Conservation (phyloP, 1,284 basidiomycete genomes). For the Pascua sp. region DNA sequence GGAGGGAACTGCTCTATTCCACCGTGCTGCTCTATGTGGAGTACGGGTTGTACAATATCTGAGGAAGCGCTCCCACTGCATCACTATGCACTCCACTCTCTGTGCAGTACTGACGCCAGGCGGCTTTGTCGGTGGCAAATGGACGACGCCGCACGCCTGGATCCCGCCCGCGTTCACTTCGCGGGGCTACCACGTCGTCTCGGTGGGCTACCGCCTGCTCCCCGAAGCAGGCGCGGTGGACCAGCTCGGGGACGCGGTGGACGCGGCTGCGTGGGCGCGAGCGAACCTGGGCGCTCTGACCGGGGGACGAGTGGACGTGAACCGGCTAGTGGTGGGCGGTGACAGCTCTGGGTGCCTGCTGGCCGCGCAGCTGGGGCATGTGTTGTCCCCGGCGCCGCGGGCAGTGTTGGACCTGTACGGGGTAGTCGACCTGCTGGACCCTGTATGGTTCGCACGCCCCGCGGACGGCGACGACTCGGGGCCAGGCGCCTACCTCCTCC, state of each 20-base stretch:
- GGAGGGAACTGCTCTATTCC: too few relatives aligned
- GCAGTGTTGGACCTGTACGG: slow-evolving; percentile 15
- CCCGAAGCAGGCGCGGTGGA: slow-evolving; percentile 28
- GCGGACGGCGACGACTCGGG: slow-evolving; percentile 3
- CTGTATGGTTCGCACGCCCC: not conserved
- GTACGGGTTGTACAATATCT: too few relatives aligned
- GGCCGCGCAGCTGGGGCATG: not conserved
- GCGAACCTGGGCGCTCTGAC: slow-evolving; percentile 7
- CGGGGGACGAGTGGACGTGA: slow-evolving; percentile 12
- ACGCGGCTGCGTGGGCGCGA: slow-evolving; percentile 26
- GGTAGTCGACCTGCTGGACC: slow-evolving; percentile 4
- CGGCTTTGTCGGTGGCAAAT: slow-evolving; percentile 20
- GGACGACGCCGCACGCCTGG: slow-evolving; percentile 22
- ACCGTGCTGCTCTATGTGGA: too few relatives aligned
- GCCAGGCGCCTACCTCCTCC: slow-evolving; percentile 6
- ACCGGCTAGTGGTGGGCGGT: slow-evolving; percentile 27
- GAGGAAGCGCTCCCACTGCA: too few relatives aligned
- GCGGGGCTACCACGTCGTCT: slow-evolving; percentile 31
- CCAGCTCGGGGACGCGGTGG: slow-evolving; percentile 21
- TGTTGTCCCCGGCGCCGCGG: not conserved
- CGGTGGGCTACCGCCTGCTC: slow-evolving; percentile 29
- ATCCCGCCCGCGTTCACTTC: slow-evolving; percentile 23
- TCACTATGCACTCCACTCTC: too few relatives aligned
- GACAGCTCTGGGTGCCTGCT: slow-evolving; percentile 10
- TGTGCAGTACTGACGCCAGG: slow-evolving; percentile 3